Conservation (phyloP, 306 rosid genomes). For the Quercus ilex region DNA sequence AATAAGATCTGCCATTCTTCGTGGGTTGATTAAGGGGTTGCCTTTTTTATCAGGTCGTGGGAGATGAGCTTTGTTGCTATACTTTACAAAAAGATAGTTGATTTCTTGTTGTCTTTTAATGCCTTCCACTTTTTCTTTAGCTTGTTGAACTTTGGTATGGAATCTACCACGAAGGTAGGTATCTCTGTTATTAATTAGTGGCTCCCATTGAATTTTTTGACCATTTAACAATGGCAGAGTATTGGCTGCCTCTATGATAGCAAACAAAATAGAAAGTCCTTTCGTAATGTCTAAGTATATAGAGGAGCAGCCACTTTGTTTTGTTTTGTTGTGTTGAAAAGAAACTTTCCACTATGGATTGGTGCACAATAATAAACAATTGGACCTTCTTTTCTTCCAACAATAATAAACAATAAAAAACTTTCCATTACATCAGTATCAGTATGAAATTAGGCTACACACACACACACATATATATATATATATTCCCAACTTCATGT, state of each 20-base stretch:
- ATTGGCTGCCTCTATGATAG: neutral
- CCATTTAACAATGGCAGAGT: neutral
- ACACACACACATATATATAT: too few relatives aligned
- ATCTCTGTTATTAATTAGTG: neutral
- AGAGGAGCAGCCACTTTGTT: neutral
- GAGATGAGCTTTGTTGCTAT: slow-evolving; percentile 5
- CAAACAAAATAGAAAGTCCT: slow-evolving; percentile 9
- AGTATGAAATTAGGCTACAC: too few relatives aligned
- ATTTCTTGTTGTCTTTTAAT: slow-evolving; percentile 11
- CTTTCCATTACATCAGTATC: too few relatives aligned
- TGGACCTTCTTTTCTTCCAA: too few relatives aligned
- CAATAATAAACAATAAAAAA: too few relatives aligned
- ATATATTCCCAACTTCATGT: too few relatives aligned
- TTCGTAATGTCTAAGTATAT: slow-evolving; percentile 47
- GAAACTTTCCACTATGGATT: neutral
- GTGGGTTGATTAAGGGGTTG: neutral
- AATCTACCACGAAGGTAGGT: neutral
- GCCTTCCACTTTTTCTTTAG: slow-evolving; percentile 21
- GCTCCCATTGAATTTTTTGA: neutral
- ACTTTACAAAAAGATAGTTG: slow-evolving; percentile 33
- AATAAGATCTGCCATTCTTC: neutral
- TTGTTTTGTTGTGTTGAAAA: neutral
- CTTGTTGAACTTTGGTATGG: slow-evolving; percentile 29
- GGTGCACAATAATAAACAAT: too few relatives aligned
- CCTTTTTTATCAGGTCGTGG: slow-evolving; percentile 7